Conservation (phyloP, 2,329 filamentous ascomycete species). For the Fusarium robinianum region DNA sequence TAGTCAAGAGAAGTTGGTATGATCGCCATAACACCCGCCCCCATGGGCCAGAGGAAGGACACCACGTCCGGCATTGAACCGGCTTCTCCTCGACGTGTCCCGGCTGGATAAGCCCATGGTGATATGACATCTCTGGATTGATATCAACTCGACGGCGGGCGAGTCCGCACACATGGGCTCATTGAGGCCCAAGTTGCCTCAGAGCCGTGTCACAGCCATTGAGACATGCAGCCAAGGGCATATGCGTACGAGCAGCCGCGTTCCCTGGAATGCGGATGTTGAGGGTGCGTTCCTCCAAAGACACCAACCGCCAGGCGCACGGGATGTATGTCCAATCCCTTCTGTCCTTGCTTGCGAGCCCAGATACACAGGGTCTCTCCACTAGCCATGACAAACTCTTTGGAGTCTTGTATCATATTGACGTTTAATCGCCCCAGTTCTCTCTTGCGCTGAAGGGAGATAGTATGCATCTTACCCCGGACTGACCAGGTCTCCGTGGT, state of each 20-base stretch:
- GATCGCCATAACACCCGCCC: too few species aligned
- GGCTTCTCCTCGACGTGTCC: too few species aligned
- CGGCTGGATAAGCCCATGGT: too few species aligned
- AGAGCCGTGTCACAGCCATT: constrained; percentile 13
- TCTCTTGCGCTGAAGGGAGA: constrained; percentile 18
- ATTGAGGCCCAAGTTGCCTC: constrained; percentile 2
- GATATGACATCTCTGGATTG: constrained; percentile 8
- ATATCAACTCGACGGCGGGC: constrained; percentile 3
- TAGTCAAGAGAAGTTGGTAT: constrained; percentile 12
- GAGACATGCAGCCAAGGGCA: constrained; percentile 17
- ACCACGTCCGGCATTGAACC: too few species aligned
- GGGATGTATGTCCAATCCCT: constrained; percentile 7
- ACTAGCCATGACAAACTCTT: constrained; percentile 8
- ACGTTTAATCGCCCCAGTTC: constrained; percentile 16
- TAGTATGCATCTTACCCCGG: constrained; percentile 27
- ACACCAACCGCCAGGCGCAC: constrained; percentile 18
- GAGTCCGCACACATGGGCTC: constrained; percentile 2
- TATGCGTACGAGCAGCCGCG: constrained; percentile 3
- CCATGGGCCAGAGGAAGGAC: too few species aligned
- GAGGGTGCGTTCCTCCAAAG: constrained; percentile 1
- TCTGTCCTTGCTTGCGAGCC: constrained; percentile 3
- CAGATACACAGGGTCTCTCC: constrained; percentile 7
- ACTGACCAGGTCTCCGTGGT: constrained; percentile 17
- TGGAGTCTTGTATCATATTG: constrained; percentile 23
- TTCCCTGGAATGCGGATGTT: constrained; percentile 1